Evolutionary conservation across 768 basidiomycete species (phyloP).

Genomic region (Candolleomyces eurysporus): DNA sequence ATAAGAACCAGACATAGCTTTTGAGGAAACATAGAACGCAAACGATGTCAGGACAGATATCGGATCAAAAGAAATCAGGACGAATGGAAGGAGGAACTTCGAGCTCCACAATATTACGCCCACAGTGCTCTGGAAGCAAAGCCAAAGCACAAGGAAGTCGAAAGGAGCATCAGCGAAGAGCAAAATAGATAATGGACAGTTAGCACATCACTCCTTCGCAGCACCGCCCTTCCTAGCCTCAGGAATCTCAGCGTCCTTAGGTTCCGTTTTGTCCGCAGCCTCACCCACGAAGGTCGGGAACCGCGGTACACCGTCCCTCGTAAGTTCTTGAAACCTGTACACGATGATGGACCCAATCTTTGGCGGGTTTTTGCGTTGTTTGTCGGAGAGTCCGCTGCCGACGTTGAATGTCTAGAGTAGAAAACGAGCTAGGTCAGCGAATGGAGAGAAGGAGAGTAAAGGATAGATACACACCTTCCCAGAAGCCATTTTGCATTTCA

Average conservation of each 20-base stretch:
- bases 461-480: conserved; percentile 44
- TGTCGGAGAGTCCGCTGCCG: conserved; percentile 54
- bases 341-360: conserved; percentile 53
- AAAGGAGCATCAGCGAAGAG: too few species aligned
- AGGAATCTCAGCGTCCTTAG: conserved; percentile 57
- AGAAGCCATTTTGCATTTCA: conserved; percentile 59
- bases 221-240: conserved; percentile 15
- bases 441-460: neutral
- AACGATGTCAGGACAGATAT: too few species aligned
- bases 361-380: conserved; percentile 52
- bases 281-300: conserved; percentile 56
- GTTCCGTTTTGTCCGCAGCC: conserved; percentile 48
- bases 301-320: conserved; percentile 54
- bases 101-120: too few species aligned
- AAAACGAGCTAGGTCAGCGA: neutral
- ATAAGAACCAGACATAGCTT: too few species aligned
- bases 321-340: conserved; percentile 62
- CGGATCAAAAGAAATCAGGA: too few species aligned
- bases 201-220: neutral
- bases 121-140: too few species aligned
- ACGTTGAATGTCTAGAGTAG: conserved; percentile 49
- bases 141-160: too few species aligned
- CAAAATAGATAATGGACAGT: too few species aligned
- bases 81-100: too few species aligned
- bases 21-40: too few species aligned